Evolutionary conservation across 495 filamentous ascomycete genomes (phyloP).

Genomic region (Penicillium mononematosum): DNA sequence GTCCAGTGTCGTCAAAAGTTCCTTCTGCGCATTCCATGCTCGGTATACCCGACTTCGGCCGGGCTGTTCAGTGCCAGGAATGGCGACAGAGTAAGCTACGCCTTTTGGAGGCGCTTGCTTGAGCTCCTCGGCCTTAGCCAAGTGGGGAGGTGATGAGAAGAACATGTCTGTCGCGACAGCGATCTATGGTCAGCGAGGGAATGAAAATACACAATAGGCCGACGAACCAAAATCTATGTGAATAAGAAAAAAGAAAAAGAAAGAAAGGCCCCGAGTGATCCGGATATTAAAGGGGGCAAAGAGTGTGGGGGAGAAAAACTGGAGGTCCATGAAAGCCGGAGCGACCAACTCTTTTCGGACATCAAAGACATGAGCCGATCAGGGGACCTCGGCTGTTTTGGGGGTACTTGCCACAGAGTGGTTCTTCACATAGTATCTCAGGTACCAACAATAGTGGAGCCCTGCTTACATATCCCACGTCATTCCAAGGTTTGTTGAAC

Average conservation of each 20-base stretch:
- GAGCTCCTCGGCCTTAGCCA: conserved; percentile 45
- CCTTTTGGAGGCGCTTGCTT: conserved; percentile 45
- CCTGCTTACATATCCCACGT: conserved; percentile 13
- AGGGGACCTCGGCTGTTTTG: conserved; percentile 12
- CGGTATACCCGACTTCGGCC: conserved; percentile 78
- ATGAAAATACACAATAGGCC: conserved; percentile 7
- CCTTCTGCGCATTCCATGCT: conserved; percentile 73
- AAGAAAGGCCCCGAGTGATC: not conserved
- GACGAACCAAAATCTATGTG: conserved; percentile 1
- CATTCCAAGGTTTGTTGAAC: not conserved
- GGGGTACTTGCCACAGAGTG: conserved; percentile 5
- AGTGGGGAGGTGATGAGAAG: conserved; percentile 41
- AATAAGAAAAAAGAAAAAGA: not conserved
- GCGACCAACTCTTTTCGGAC: conserved; percentile 21
- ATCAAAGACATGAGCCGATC: conserved; percentile 10
- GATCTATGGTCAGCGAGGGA: not conserved
- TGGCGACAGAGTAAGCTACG: conserved; percentile 54
- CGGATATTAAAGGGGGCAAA: conserved; percentile 13
- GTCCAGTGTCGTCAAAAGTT: conserved; percentile 70
- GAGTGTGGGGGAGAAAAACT: conserved; percentile 17
- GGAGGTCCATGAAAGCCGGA: conserved; percentile 23
- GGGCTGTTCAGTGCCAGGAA: conserved; percentile 70
- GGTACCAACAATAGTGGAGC: conserved; percentile 15
- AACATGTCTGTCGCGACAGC: conserved; percentile 30
- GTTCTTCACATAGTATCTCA: conserved; percentile 1